Evolutionary conservation across 2,329 filamentous ascomycete genomes (phyloP).

Genomic region (Neonectria faginata): DNA sequence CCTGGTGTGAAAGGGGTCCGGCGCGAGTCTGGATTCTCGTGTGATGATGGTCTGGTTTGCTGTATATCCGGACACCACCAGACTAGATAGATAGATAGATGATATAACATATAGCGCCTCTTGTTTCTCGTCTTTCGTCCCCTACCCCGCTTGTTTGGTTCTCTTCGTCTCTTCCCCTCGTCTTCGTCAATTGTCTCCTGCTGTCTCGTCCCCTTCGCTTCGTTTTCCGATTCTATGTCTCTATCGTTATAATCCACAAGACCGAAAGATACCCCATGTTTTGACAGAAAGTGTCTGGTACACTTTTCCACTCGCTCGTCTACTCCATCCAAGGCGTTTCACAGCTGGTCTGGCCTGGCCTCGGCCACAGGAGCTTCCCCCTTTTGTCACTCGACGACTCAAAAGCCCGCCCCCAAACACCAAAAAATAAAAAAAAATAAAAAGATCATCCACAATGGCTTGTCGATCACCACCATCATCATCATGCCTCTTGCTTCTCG

Average conservation of each 20-base stretch:
- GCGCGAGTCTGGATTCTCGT: not conserved
- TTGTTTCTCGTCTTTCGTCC: not conserved
- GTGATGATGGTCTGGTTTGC: not conserved
- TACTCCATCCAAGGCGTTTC: constrained; percentile 28
- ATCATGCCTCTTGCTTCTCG: constrained; percentile 7
- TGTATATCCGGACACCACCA: constrained; percentile 7
- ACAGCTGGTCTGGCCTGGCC: constrained; percentile 37
- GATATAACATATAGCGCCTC: not conserved
- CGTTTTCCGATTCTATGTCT: not conserved
- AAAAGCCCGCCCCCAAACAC: constrained; percentile 5
- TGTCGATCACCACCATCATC: constrained; percentile 5
- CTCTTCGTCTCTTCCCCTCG: constrained; percentile 4
- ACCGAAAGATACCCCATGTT: constrained; percentile 16
- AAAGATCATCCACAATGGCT: constrained; percentile 19
- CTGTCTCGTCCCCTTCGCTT: not conserved
- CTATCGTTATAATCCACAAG: not conserved
- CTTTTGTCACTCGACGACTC: constrained; percentile 3
- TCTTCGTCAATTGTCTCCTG: not conserved
- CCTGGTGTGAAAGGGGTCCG: not conserved
- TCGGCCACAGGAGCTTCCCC: constrained; percentile 11
- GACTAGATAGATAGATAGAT: not conserved
- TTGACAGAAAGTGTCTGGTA: constrained; percentile 32
- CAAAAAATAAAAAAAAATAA: not conserved
- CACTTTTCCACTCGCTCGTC: constrained; percentile 18
- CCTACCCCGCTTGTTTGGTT: not conserved